phyloP scores from a whole-genome alignment of 306 rosid genomes.

The Sicyos edulis region DNA sequence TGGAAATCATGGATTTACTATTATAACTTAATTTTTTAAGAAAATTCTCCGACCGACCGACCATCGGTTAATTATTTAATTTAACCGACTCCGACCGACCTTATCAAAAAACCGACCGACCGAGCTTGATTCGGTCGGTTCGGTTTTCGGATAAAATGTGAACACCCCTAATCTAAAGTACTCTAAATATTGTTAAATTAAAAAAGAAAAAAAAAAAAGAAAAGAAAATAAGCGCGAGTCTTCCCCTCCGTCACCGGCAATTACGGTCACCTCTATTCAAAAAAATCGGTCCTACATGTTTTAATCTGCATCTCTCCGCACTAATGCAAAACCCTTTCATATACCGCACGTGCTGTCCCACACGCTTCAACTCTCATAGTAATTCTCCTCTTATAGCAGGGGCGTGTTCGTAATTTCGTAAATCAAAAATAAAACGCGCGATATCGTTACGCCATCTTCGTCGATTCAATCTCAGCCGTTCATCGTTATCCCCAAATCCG shows the following conservation, averaged over 20 bases:
- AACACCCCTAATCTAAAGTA: too few species aligned
- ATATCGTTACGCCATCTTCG: conserved; percentile 36
- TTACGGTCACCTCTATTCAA: conserved; percentile 28
- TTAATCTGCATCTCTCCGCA: conserved; percentile 25
- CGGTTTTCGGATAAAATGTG: too few species aligned
- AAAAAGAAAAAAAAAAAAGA: too few species aligned
- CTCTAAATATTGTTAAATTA: too few species aligned
- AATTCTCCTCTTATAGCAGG: not conserved
- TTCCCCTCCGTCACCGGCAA: conserved; percentile 24
- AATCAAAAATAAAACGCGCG: conserved; percentile 26
- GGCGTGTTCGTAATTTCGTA: conserved; percentile 12
- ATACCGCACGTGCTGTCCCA: not conserved
- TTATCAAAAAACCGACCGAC: too few species aligned
- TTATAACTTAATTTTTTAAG: too few species aligned
- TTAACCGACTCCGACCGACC: too few species aligned
- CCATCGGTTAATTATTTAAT: too few species aligned
- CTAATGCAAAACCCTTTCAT: not conserved
- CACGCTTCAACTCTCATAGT: not conserved
- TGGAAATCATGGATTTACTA: too few species aligned
- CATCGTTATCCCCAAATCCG: conserved; percentile 24
- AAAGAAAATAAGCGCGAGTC: conserved; percentile 21
- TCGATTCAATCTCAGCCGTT: conserved; percentile 40
- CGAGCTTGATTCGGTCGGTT: too few species aligned
- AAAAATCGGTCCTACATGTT: not conserved
- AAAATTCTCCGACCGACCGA: too few species aligned